Percentiles rank a stretch among this genome's conserved stretches.
phyloP scores from a whole-genome alignment of 805 yeast genomes.

The Myxozyma neotropica region DNA sequence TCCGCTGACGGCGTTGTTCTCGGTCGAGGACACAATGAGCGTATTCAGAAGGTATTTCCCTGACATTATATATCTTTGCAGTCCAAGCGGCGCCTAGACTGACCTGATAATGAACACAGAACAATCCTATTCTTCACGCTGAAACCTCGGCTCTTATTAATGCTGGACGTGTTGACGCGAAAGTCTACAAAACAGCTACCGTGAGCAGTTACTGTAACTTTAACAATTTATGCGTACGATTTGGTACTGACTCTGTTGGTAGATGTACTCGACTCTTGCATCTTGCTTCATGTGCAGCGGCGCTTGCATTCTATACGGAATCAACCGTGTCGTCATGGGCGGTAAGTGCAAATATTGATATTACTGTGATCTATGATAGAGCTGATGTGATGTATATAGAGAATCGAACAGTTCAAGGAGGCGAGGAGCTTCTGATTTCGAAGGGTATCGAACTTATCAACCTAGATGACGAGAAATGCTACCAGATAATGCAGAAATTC shows the following conservation, averaged over 20 bases:
- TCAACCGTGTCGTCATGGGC: slow-evolving; percentile 84
- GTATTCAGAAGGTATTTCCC: slow-evolving; percentile 85
- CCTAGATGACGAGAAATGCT: slow-evolving; percentile 42
- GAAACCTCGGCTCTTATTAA: slow-evolving; percentile 87
- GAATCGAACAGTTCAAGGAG: slow-evolving; percentile 78
- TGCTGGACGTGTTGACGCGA: slow-evolving; percentile 85
- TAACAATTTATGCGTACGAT: background rate
- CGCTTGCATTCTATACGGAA: slow-evolving; percentile 84
- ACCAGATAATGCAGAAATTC: slow-evolving; percentile 72
- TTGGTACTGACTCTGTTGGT: background rate
- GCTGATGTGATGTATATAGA: slow-evolving; percentile 48
- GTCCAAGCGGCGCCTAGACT: too few relatives aligned
- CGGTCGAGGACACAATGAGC: slow-evolving; percentile 87
- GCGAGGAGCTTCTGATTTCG: slow-evolving; percentile 68
- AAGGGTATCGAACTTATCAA: slow-evolving; percentile 59
- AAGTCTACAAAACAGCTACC: slow-evolving; percentile 79
- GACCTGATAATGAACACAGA: background rate
- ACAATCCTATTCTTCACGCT: slow-evolving; percentile 74
- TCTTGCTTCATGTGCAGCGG: slow-evolving; percentile 98
- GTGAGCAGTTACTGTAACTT: slow-evolving; percentile 8
- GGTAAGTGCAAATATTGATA: slow-evolving; percentile 16
- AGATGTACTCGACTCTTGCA: slow-evolving; percentile 83
- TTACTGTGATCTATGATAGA: background rate
- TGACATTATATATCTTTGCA: background rate
- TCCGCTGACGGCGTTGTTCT: slow-evolving; percentile 75